These are phyloP conservation scores for Eucommia ulmoides DNA, from an alignment of 257 asterid genomes.

Conservation along the genomic window DNA sequence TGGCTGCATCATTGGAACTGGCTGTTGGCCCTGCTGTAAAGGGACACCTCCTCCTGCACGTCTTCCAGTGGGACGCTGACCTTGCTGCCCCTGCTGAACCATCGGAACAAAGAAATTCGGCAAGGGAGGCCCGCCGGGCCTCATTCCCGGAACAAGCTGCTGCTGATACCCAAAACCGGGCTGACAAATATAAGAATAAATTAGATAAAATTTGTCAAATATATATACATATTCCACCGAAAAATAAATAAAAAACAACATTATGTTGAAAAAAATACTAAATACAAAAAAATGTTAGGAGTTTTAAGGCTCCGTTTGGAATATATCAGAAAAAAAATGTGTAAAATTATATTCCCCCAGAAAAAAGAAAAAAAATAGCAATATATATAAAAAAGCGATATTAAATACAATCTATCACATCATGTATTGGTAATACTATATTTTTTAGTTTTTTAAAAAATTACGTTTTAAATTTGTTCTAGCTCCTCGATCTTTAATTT, in stretches of 20 bases:
- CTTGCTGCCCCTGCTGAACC: slow-evolving; percentile 91
- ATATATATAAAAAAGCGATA: too few species aligned
- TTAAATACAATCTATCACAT: too few species aligned
- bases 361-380: too few species aligned
- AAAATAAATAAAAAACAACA: neutral
- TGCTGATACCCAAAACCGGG: slow-evolving; percentile 5
- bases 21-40: slow-evolving; percentile 75
- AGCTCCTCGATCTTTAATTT: too few species aligned
- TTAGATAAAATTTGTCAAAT: neutral
- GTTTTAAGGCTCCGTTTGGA: neutral
- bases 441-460: too few species aligned
- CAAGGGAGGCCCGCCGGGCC: slow-evolving; percentile 85
- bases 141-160: slow-evolving; percentile 29
- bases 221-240: neutral
- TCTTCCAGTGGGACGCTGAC: slow-evolving; percentile 90
- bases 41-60: slow-evolving; percentile 46
- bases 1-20: slow-evolving; percentile 73
- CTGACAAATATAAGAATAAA: neutral
- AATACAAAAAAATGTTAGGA: neutral
- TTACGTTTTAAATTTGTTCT: too few species aligned
- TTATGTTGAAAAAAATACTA: neutral
- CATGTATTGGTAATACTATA: too few species aligned
- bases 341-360: neutral
- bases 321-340: neutral
- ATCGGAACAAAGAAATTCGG: slow-evolving; percentile 79